Base-by-base conservation (phyloP, 1,139 yeast genomes). In the Geotrichum bryndzae region DNA sequence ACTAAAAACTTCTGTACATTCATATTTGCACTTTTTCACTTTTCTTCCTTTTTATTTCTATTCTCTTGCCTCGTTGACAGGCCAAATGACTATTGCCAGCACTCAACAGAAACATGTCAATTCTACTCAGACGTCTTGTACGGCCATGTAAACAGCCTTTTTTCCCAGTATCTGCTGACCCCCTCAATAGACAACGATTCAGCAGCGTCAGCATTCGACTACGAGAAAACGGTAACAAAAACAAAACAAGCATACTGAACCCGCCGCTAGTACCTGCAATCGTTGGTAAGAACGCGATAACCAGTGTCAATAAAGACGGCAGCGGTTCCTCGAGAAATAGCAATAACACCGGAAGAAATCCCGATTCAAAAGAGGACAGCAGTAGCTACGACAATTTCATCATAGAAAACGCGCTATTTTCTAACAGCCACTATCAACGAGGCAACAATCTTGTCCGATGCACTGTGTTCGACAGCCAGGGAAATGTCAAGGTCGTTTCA, bases 401-500 rank as follows among this genome's bases (percentile, higher is more conserved):
- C 48, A 41, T 41, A 15, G 48, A 41, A 18, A 41, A 41, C 48
- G 48, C 48, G 5, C 48, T 41, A 41, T 41, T 41, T 41, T 41
- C 48, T 3, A 41, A 41, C 5, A 41, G 10, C 10, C 48, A 41
- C 23, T 41, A 41, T 41, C 48, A 41, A 18, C 48, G 48, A 1
- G 67, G 76, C 65, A 72, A 77, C 72, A 71, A 70, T 57, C 67
- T 73, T 6, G 74, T 78, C 7, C 65, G 87, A 64, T 91, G 97
- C 69, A 89, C 97, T 0, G 84, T 88, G 0, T 87, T 92, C 69
- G 95, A 92, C 71, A 69, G 74, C 8, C 76, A 80, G 22, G 99
- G 99, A 1, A 81, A 84, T 62, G 88, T 89, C 56, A 79, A 83
- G 1, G 87, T 87, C 5, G 90, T 89, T 1, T 85, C 95, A 0